Conservation (phyloP, 164 flowering plant species). For the Kingdonia uniflora region DNA sequence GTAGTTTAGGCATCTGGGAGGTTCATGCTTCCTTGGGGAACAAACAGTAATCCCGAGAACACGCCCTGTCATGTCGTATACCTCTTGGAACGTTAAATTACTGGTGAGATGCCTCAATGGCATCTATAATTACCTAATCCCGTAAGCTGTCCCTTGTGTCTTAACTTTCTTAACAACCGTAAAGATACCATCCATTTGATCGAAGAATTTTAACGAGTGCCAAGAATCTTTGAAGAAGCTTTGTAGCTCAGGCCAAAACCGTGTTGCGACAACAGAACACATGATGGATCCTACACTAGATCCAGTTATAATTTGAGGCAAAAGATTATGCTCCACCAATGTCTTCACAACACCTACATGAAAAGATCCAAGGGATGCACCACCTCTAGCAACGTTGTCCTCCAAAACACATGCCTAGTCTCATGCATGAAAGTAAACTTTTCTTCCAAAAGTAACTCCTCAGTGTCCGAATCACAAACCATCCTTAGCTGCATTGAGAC, state of each 20-base stretch:
- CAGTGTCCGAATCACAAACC: too few species aligned
- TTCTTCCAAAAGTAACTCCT: too few species aligned
- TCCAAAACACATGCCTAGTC: conserved; percentile 97
- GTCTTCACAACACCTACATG: conserved; percentile 89
- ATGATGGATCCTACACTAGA: too few species aligned
- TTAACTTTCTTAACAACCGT: conserved; percentile 69
- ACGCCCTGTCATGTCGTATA: too few species aligned
- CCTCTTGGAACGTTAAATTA: too few species aligned
- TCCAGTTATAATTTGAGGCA: conserved; percentile 90
- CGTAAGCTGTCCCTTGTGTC: conserved; percentile 85
- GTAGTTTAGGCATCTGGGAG: too few species aligned
- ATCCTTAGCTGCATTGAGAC: conserved; percentile 81
- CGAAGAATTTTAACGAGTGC: too few species aligned
- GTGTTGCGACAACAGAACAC: conserved; percentile 76
- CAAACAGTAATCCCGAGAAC: conserved; percentile 93
- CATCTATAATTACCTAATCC: conserved; percentile 77
- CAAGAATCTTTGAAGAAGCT: too few species aligned
- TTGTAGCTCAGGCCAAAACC: conserved; percentile 96
- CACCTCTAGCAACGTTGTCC: conserved; percentile 95
- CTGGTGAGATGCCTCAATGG: too few species aligned
- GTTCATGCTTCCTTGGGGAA: too few species aligned
- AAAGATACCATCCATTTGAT: conserved; percentile 95
- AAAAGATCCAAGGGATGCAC: too few species aligned
- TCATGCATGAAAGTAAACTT: too few species aligned
- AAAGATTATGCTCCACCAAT: conserved; percentile 78